phyloP scores from a whole-genome alignment of 306 rosid genomes.

The Trifolium subterraneum region DNA sequence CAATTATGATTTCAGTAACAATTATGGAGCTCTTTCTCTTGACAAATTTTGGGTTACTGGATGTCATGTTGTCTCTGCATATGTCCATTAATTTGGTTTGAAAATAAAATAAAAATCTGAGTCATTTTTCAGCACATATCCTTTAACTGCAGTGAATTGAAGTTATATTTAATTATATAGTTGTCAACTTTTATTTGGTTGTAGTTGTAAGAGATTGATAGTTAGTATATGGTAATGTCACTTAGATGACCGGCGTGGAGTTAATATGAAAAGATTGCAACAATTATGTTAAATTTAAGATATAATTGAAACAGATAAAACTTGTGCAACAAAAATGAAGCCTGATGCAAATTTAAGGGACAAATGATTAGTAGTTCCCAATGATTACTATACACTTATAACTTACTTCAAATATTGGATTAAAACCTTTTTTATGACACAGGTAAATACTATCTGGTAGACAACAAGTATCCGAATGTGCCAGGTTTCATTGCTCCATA shows the following conservation, averaged over 20 bases:
- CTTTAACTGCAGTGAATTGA: constrained; percentile 30
- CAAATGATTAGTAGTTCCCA: constrained; percentile 14
- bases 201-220: constrained; percentile 37
- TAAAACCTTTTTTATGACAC: constrained; percentile 47
- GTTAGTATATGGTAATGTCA: constrained; percentile 17
- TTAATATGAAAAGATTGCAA: constrained; percentile 15
- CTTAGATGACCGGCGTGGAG: not conserved
- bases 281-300: constrained; percentile 25
- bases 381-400: constrained; percentile 16
- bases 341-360: constrained; percentile 18
- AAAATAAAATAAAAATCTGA: constrained; percentile 15
- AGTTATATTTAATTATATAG: constrained; percentile 13
- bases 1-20: constrained; percentile 22
- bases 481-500: constrained; percentile 87
- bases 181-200: constrained; percentile 21
- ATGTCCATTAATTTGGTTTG: constrained; percentile 25
- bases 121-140: not conserved
- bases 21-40: constrained; percentile 9
- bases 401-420: constrained; percentile 32
- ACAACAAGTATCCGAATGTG: constrained; percentile 73
- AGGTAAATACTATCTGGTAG: constrained; percentile 88
- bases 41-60: constrained; percentile 27
- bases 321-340: constrained; percentile 18
- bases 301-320: constrained; percentile 2
- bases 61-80: not conserved